Conservation (phyloP, 2,329 filamentous ascomycete genomes). For the Orbilia blumenaviensis region DNA sequence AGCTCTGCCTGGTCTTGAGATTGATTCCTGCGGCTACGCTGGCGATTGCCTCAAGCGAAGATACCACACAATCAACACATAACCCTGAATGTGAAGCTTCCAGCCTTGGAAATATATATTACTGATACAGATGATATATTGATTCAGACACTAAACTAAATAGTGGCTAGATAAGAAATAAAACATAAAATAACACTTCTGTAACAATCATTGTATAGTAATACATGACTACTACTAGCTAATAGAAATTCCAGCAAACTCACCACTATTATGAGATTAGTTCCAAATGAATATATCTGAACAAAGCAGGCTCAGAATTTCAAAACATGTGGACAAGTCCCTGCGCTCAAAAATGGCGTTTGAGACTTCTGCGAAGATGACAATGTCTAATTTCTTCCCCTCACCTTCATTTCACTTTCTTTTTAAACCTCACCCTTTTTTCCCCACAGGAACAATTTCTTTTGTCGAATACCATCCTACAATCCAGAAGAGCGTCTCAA, state of each 20-base stretch:
- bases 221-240: no score
- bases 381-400: neutral
- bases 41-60: neutral
- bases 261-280: no score
- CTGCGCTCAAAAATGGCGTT: neutral
- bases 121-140: no score
- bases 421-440: neutral
- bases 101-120: no score
- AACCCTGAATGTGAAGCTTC: no score
- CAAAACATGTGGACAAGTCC: neutral
- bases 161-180: no score
- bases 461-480: neutral
- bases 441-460: neutral
- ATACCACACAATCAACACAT: conserved; percentile 12
- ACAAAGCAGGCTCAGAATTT: neutral
- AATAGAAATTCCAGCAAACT: no score
- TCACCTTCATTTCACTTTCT: neutral
- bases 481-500: neutral
- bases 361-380: neutral
- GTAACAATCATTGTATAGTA: no score
- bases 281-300: neutral
- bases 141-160: no score
- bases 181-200: no score
- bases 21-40: neutral
- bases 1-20: neutral